These are phyloP conservation scores for Debaryomyces coudertii DNA, from an alignment of 1,139 yeast genomes.

Conservation along the genomic window DNA sequence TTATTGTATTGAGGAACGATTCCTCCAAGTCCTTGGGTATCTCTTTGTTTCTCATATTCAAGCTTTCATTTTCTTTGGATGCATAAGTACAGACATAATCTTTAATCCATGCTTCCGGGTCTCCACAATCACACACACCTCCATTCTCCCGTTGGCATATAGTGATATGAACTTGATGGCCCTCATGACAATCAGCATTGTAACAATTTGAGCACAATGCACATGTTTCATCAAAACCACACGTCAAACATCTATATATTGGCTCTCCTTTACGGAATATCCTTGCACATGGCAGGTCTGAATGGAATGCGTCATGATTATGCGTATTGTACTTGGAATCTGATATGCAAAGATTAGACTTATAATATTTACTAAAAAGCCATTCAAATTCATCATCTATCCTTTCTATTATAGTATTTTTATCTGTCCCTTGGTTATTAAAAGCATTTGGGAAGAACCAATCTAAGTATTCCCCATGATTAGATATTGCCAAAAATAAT, in stretches of 20 bases:
- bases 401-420: slow-evolving; percentile 19
- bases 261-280: slow-evolving; percentile 85
- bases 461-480: slow-evolving; percentile 50
- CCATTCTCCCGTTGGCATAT: slow-evolving; percentile 83
- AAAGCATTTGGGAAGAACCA: slow-evolving; percentile 52
- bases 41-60: slow-evolving; percentile 17
- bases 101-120: slow-evolving; percentile 59
- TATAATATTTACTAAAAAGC: slow-evolving; percentile 38
- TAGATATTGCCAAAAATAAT: slow-evolving; percentile 54
- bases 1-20: slow-evolving; percentile 49
- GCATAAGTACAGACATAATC: slow-evolving; percentile 42
- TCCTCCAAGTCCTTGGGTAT: slow-evolving; percentile 40
- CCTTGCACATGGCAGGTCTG: slow-evolving; percentile 75
- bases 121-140: slow-evolving; percentile 78
- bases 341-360: slow-evolving; percentile 22
- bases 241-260: slow-evolving; percentile 78
- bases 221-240: slow-evolving; percentile 85
- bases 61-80: slow-evolving; percentile 17
- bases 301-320: slow-evolving; percentile 54
- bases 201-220: slow-evolving; percentile 83
- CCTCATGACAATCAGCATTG: slow-evolving; percentile 68
- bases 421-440: slow-evolving; percentile 13
- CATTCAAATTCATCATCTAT: slow-evolving; percentile 42
- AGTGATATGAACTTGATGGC: slow-evolving; percentile 74
- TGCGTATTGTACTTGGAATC: slow-evolving; percentile 29